Percentiles rank a stretch among this genome's conserved stretches.
These are phyloP conservation scores for Leptomonas seymouri DNA, from an alignment of 208 protist genomes.

Conservation along the genomic window DNA sequence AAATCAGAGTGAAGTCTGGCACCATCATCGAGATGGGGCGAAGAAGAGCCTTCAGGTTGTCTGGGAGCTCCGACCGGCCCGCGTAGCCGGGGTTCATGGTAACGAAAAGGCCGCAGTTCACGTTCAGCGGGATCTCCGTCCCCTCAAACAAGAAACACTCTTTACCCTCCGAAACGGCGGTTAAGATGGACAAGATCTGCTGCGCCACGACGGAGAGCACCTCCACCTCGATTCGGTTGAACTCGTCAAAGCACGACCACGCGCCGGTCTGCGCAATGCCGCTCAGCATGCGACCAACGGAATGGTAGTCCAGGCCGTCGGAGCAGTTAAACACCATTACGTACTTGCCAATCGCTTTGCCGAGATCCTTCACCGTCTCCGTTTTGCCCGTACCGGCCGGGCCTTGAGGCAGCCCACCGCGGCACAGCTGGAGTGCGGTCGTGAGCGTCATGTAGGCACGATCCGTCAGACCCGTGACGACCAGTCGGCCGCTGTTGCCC, in stretches of 20 bases:
- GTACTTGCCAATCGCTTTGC: constrained; percentile 97
- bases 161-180: constrained; percentile 80
- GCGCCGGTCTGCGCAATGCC: constrained; percentile 98
- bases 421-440: constrained; percentile 95
- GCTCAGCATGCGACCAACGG: constrained; percentile 95
- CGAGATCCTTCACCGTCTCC: constrained; percentile 99
- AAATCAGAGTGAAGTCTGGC: constrained; percentile 97
- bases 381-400: constrained; percentile 99
- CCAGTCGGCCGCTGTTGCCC: constrained; percentile 97
- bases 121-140: constrained; percentile 95
- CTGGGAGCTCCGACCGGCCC: constrained; percentile 97
- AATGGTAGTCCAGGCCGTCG: constrained; percentile 97
- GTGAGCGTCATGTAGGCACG: constrained; percentile 98
- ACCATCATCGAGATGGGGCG: constrained; percentile 99
- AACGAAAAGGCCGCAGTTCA: constrained; percentile 97
- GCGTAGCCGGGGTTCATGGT: constrained; percentile 99
- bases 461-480: constrained; percentile 98
- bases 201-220: constrained; percentile 98
- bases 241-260: constrained; percentile 99
- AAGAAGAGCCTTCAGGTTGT: constrained; percentile 98
- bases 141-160: constrained; percentile 94
- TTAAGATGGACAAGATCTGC: constrained; percentile 96
- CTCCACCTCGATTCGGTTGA: constrained; percentile 99
- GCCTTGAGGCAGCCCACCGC: constrained; percentile 94
- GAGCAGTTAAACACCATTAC: constrained; percentile 99